Evolutionary conservation across 192 early-diverging fungal species (phyloP), one percentile per base, ranked within the genome.

Genomic region (Phycomyces blakesleeanus): DNA sequence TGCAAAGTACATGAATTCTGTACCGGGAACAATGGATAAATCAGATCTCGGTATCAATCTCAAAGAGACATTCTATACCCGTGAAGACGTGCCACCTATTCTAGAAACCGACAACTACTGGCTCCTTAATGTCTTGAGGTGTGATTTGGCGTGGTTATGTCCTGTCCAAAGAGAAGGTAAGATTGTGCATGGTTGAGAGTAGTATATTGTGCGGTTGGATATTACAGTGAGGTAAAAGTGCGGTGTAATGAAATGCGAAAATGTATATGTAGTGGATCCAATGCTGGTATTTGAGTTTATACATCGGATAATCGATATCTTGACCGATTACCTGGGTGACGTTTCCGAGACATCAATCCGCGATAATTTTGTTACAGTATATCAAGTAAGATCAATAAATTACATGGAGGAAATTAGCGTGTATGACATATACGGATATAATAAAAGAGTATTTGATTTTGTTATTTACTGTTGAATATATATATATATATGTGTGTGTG

Each of bases 341-440:
- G 70, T 98, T 18, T 87, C 89, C 10, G 95, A 97, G 66, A 66
- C 78, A 18, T 85, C 85, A 24, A 83, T 98, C 20, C 92, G 91
- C 75, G 94, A 98, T 57, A 91, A 96, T 77, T 96, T 95, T 86
- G 86, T 89, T 25, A 91, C 88, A 12, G 88, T 96, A 7, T 93
- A 94, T 62, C 87, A 93, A 78, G 85, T 90, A 75, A 11, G 37
- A 44, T 7, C 38, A 37, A n/a, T 1, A 7, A 18, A 56, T 59
- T 1, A 50, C 65, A 11, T n/a, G n/a, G n/a, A n/a, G n/a, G n/a
- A n/a, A n/a, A n/a, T n/a, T n/a, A n/a, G n/a, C n/a, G n/a, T n/a
- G n/a, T n/a, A n/a, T n/a, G n/a, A n/a, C n/a, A n/a, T n/a, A n/a
- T n/a, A n/a, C n/a, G n/a, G n/a, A n/a, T n/a, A n/a, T n/a, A n/a